Conservation (phyloP, 331 rosid genomes). For the Prunus yedoensis region DNA sequence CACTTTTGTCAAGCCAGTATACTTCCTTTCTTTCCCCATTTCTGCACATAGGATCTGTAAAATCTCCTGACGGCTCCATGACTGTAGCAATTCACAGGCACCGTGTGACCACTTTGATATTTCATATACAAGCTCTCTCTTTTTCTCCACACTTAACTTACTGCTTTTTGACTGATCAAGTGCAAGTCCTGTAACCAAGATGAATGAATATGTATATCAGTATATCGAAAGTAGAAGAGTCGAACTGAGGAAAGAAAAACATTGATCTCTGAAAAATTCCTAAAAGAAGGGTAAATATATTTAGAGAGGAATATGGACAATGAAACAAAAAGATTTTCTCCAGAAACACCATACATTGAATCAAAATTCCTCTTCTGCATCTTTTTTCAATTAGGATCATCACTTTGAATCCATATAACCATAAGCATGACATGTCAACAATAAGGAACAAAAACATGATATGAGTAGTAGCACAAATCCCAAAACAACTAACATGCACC, state of each 20-base stretch:
- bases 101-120: conserved; percentile 70
- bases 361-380: conserved; percentile 1
- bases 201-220: conserved; percentile 27
- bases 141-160: conserved; percentile 80
- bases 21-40: conserved; percentile 98
- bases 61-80: conserved; percentile 95
- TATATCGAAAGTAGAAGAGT: conserved; percentile 2
- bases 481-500: conserved; percentile 17
- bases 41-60: conserved; percentile 87
- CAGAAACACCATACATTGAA: neutral
- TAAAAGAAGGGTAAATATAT: neutral
- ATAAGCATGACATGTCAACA: conserved; percentile 17
- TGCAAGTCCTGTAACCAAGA: conserved; percentile 44
- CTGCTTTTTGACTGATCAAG: conserved; percentile 60
- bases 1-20: conserved; percentile 92
- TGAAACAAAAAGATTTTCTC: neutral
- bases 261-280: neutral
- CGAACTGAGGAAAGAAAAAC: neutral
- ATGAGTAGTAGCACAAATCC: conserved; percentile 17
- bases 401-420: neutral
- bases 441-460: conserved; percentile 14
- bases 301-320: neutral
- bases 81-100: conserved; percentile 78
- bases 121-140: conserved; percentile 80
- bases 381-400: conserved; percentile 4